Percentiles rank a stretch among this genome's conserved stretches.
phyloP scores from a whole-genome alignment of 495 filamentous ascomycete genomes.

The Penicillium bovifimosum region DNA sequence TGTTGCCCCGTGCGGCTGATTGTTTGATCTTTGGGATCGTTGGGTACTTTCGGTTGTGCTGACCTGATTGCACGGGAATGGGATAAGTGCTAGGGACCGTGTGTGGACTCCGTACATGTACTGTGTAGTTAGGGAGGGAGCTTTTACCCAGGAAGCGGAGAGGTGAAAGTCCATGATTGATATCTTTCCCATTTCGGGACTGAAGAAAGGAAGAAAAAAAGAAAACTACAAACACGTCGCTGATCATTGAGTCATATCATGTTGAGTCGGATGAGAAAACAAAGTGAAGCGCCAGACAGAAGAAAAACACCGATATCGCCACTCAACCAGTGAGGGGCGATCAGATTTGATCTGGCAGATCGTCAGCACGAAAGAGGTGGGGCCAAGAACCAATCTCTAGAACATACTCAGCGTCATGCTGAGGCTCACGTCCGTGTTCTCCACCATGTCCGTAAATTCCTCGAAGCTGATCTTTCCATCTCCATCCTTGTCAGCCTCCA shows the following conservation, averaged over 20 bases:
- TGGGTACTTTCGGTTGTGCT: neutral
- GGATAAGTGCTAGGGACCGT: neutral
- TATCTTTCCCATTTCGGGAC: constrained; percentile 5
- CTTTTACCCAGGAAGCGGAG: too few species aligned
- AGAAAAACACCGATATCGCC: constrained; percentile 3
- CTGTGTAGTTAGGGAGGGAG: too few species aligned
- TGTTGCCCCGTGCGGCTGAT: constrained; percentile 1
- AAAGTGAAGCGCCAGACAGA: neutral
- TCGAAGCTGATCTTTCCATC: constrained; percentile 99
- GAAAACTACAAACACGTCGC: constrained; percentile 28
- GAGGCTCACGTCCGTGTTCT: constrained; percentile 94
- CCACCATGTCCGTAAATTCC: constrained; percentile 98
- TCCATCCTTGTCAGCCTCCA: constrained; percentile 94
- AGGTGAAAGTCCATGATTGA: neutral
- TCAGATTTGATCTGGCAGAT: constrained; percentile 32
- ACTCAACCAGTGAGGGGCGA: constrained; percentile 3
- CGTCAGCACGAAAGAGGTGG: constrained; percentile 19
- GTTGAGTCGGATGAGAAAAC: constrained; percentile 5
- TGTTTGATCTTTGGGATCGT: neutral
- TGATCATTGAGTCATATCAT: constrained; percentile 32
- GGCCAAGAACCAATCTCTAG: neutral
- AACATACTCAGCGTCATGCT: constrained; percentile 93
- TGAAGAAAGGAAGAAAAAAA: too few species aligned
- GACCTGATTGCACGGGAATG: too few species aligned
- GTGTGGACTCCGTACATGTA: too few species aligned